A percentile compares a stretch with the other conserved stretches of the same genome.
Evolutionary conservation across 176 grass and related monocot species (phyloP).

Genomic region (sorghum (Sorghum bicolor)): Sorghum_bicolor_NCBIv3 NC_012873.2:59710001-59710500

Average conservation of each 20-base stretch:
- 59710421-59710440: neutral
- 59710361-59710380: neutral
- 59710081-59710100: neutral
- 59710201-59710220: neutral
- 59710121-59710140: conserved; percentile 6
- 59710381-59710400: neutral
- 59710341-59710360: neutral
- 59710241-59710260: too few species aligned
- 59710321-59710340: conserved; percentile 1
- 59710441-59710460: neutral
- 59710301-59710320: neutral
- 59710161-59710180: neutral
- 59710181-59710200: conserved; percentile 21
- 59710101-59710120: neutral
- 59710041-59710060: neutral
- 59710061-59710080: neutral
- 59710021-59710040: conserved; percentile 14
- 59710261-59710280: too few species aligned
- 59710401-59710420: neutral
- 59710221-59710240: neutral
- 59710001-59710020: conserved; percentile 23
- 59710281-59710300: too few species aligned
- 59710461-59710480: neutral
- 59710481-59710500: neutral
- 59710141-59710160: neutral